These are phyloP conservation scores for Isoetes taiwanensis DNA, from an alignment of 75 land plant genomes.

Conservation along the genomic window DNA sequence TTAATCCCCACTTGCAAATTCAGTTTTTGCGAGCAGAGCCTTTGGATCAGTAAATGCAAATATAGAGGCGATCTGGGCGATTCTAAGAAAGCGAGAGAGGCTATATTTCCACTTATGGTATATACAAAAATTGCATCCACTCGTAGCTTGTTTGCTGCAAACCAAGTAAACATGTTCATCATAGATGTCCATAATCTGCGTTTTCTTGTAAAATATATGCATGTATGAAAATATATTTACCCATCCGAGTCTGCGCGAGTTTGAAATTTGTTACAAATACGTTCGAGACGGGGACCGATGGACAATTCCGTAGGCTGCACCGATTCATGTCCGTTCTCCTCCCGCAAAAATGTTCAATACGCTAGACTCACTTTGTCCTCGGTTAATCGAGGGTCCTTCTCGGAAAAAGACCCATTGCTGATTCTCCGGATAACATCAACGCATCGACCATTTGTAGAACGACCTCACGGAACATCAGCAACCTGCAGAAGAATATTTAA, in stretches of 20 bases:
- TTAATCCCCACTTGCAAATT: constrained; percentile 92
- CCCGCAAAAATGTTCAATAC: constrained; percentile 91
- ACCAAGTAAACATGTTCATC: too few relatives aligned
- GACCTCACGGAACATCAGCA: constrained; percentile 92
- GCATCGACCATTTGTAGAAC: constrained; percentile 84
- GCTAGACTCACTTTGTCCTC: constrained; percentile 59
- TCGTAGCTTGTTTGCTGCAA: constrained; percentile 77
- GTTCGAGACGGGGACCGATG: constrained; percentile 39
- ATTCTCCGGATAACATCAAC: constrained; percentile 92
- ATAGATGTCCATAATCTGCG: background rate
- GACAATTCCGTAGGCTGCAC: constrained; percentile 48
- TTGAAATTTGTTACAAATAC: constrained; percentile 76
- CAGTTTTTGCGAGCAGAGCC: constrained; percentile 47
- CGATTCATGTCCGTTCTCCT: constrained; percentile 48
- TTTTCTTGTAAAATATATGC: background rate
- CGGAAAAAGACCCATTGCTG: constrained; percentile 92
- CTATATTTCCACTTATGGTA: constrained; percentile 67
- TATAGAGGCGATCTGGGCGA: too few relatives aligned
- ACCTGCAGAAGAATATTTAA: constrained; percentile 23
- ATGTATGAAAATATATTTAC: constrained; percentile 36
- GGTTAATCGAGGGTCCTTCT: constrained; percentile 69
- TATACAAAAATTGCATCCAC: constrained; percentile 91
- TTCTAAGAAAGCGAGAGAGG: constrained; percentile 75
- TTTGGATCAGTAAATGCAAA: too few relatives aligned
- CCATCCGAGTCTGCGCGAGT: constrained; percentile 92